Conservation (phyloP, 1,284 basidiomycete species). For the Cryptococcus sp. region DNA sequence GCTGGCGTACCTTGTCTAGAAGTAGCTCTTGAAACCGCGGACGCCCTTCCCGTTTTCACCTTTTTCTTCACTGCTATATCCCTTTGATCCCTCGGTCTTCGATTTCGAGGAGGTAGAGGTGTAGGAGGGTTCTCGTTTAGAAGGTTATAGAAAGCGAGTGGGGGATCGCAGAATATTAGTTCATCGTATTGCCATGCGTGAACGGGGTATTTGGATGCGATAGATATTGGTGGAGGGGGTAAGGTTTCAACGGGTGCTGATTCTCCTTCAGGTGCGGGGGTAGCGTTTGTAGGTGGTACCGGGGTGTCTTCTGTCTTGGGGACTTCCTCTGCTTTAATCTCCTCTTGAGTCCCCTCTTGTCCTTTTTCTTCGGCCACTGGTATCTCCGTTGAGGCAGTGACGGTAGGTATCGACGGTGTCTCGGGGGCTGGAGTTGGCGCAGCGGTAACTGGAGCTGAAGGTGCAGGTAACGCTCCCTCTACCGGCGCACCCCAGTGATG, state of each 20-base stretch:
- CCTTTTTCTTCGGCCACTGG: neutral
- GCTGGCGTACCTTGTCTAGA: constrained; percentile 16
- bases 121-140: constrained; percentile 80
- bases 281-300: neutral
- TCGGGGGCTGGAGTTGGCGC: constrained; percentile 13
- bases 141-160: constrained; percentile 77
- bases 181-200: constrained; percentile 99
- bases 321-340: constrained; percentile 1
- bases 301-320: neutral
- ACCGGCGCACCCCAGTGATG: constrained; percentile 74
- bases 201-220: constrained; percentile 52
- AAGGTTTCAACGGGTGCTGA: neutral
- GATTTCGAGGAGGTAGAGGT: constrained; percentile 63
- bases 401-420: neutral
- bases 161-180: constrained; percentile 92
- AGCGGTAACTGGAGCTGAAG: constrained; percentile 50
- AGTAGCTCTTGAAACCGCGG: neutral
- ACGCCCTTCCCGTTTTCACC: constrained; percentile 16
- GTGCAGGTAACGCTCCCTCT: constrained; percentile 53
- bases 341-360: constrained; percentile 4
- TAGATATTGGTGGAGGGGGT: constrained; percentile 11
- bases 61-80: constrained; percentile 39
- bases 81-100: constrained; percentile 42
- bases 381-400: constrained; percentile 5
- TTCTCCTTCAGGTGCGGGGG: neutral